A percentile compares a stretch with the other conserved stretches of the same genome.
Conservation (phyloP, 768 basidiomycete genomes). For the Suillus subalutaceus region DNA sequence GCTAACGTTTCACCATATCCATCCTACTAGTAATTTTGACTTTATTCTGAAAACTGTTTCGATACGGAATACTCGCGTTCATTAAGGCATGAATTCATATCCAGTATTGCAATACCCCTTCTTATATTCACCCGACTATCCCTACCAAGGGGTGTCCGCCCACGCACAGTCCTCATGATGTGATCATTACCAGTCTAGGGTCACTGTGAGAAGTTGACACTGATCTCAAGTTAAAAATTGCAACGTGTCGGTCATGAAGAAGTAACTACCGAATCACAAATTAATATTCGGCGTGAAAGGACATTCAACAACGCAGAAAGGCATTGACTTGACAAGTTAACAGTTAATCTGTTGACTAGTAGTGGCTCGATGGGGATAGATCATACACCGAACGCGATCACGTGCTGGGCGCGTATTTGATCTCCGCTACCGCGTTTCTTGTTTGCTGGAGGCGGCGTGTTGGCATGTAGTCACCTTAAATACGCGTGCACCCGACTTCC, state of each 20-base stretch:
- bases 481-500: constrained; percentile 17
- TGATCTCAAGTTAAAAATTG: background rate
- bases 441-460: constrained; percentile 24
- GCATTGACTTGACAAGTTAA: background rate
- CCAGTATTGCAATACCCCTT: background rate
- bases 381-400: constrained; percentile 28
- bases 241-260: constrained; percentile 1
- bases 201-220: background rate
- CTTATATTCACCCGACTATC: background rate
- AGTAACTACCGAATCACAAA: background rate
- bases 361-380: constrained; percentile 10
- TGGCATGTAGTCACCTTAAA: constrained; percentile 23
- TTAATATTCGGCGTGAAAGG: background rate
- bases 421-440: constrained; percentile 25
- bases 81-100: background rate
- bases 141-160: background rate
- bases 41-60: background rate
- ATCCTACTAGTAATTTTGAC: background rate
- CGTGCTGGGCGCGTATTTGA: constrained; percentile 30
- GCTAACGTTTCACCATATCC: constrained; percentile 8
- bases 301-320: background rate
- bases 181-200: constrained; percentile 2
- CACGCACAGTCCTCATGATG: background rate
- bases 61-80: background rate
- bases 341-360: background rate